Percentiles rank a stretch among this genome's conserved stretches.
These are phyloP conservation scores for Phytophthora ramorum DNA, from an alignment of 352 stramenopile genomes.

Conservation along the genomic window DNA sequence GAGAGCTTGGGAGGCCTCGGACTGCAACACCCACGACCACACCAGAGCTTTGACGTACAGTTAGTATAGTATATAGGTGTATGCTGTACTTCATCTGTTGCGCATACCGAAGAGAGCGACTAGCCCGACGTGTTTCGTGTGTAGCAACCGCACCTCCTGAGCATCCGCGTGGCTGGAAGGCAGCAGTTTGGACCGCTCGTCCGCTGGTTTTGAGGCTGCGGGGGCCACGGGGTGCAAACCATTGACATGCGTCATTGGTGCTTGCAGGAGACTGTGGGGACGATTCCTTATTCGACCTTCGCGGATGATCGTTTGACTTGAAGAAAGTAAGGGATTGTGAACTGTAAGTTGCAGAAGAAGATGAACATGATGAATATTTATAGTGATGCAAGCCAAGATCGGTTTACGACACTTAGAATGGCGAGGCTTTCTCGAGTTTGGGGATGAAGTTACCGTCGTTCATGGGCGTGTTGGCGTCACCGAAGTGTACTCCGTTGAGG, in stretches of 20 bases:
- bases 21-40: constrained; percentile 42
- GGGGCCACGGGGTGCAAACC: background rate
- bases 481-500: background rate
- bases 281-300: no score
- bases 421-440: background rate
- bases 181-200: constrained; percentile 31
- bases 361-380: background rate
- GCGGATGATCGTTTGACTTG: no score
- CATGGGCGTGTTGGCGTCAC: background rate
- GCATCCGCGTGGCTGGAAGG: background rate
- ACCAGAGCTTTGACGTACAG: constrained; percentile 14
- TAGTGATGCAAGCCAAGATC: background rate
- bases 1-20: constrained; percentile 29
- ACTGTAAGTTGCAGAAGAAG: no score
- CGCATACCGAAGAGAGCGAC: constrained; percentile 20
- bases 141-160: constrained; percentile 20
- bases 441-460: background rate
- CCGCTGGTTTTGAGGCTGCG: background rate
- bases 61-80: background rate
- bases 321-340: no score
- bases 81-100: no score
- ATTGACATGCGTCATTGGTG: background rate
- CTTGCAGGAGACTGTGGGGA: no score
- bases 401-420: background rate
- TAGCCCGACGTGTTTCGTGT: constrained; percentile 32